Conservation (phyloP, 371 early-diverging fungal genomes). For the Mucor racemosus region DNA sequence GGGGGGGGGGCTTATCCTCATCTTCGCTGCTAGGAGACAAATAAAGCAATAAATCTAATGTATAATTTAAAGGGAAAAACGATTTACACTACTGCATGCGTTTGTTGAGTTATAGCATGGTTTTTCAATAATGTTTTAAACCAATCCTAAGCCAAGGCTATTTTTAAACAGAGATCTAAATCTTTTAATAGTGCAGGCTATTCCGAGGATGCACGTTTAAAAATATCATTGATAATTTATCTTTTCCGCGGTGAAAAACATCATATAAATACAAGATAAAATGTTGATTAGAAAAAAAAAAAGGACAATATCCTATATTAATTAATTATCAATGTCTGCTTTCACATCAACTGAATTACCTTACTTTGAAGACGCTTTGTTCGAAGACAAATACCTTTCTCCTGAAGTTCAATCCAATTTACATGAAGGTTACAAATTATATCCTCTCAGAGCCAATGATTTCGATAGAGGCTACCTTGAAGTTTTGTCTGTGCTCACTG, state of each 20-base stretch:
- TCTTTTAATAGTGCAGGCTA: neutral
- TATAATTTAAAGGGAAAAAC: too few relatives aligned
- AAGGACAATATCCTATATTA: neutral
- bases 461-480: constrained; percentile 80
- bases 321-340: neutral
- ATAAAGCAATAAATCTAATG: too few relatives aligned
- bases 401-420: constrained; percentile 73
- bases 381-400: constrained; percentile 75
- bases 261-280: constrained; percentile 1
- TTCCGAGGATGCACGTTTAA: constrained; percentile 3
- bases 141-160: neutral
- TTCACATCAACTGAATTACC: neutral
- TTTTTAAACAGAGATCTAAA: neutral
- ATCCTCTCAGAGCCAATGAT: constrained; percentile 86
- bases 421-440: constrained; percentile 78
- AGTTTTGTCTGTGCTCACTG: constrained; percentile 74
- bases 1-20: neutral
- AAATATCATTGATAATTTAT: neutral
- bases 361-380: constrained; percentile 61
- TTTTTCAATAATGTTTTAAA: neutral
- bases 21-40: neutral
- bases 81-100: neutral
- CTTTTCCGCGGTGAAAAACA: constrained; percentile 2
- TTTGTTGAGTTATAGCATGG: constrained; percentile 3
- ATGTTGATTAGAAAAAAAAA: neutral